Base-by-base conservation (phyloP, 805 yeast species). In the Sugiyamaella smithiae region DNA sequence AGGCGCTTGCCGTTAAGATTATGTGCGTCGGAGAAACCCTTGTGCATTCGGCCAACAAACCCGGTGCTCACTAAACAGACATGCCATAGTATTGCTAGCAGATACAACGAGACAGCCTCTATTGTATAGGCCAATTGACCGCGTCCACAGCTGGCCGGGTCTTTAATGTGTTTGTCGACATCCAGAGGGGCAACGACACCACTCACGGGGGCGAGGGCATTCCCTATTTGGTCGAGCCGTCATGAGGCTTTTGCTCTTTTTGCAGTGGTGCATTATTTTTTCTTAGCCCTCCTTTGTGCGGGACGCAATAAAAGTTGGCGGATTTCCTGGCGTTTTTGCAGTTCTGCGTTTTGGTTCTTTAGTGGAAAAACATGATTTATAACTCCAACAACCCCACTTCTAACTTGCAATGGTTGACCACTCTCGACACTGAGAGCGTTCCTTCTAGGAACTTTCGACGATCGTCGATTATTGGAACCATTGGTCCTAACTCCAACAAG, bases 401-500 rank as follows among this genome's bases (percentile, higher is more conserved):
- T 46, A 56, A 61, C 72, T 69, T 89, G 68, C 81, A 81, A 67
- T 90, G 97, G 97, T 80, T 90, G 71, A 76, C 88, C 63, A 72
- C 80, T 62, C 81, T 89, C 67, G 82, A 89, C 73, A 77, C 83
- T 59, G 69, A 77, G 58, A 78, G 78, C 59, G 80, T 84, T 63
- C 95, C 96, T 55, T 85, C 76, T 43, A 53, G 80, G 68, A 80
- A 80, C 70, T 77, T 76, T 68, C 89, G 99, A 76, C 88, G 97
- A 72, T 85, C 97, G 54, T 86, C 97, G 56, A 93, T 93, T 74
- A 90, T 93, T 67, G 97, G 98, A 70, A 93, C 99, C 62, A 93
- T 93, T 72, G 99, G 99, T 64, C 99, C 99, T 67, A 89, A 88
- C 77, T 88, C 98, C 73, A 93, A 93, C 82, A 71, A 76, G 62